Evolutionary conservation across 140 eudicot genomes (phyloP).

Genomic region (Ambrosia hybrid): DNA sequence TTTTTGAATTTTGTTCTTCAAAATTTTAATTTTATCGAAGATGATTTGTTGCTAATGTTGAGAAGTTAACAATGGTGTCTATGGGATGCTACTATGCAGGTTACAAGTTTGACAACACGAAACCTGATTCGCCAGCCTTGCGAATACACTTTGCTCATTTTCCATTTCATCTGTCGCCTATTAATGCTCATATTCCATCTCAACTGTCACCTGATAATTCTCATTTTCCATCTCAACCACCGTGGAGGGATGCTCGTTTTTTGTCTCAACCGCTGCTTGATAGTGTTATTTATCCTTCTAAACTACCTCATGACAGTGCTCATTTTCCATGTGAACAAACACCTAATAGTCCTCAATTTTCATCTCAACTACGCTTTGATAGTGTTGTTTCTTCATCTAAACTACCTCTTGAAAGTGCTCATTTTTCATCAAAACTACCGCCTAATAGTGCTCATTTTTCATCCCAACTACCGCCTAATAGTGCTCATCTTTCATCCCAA

Average conservation of each 20-base stretch:
- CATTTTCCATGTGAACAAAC: constrained; percentile 1
- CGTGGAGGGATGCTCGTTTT: too few relatives aligned
- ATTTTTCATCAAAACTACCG: constrained; percentile 16
- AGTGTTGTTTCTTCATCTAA: neutral
- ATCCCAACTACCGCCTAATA: neutral
- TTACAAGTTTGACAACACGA: constrained; percentile 34
- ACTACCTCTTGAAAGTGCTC: neutral
- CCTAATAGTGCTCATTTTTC: constrained; percentile 4
- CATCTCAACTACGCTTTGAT: neutral
- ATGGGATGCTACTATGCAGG: constrained; percentile 24
- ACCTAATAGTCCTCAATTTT: too few relatives aligned
- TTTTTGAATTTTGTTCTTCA: neutral
- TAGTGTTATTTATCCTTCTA: neutral
- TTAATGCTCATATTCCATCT: neutral
- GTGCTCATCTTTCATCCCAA: constrained; percentile 2
- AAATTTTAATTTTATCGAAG: neutral
- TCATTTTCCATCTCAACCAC: constrained; percentile 22
- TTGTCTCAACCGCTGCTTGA: neutral
- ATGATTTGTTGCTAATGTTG: neutral
- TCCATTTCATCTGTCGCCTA: constrained; percentile 27
- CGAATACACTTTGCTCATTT: constrained; percentile 35
- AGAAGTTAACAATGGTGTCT: constrained; percentile 5
- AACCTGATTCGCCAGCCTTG: constrained; percentile 29
- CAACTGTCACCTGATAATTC: neutral
- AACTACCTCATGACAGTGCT: constrained; percentile 12